Conservation (phyloP, 2,329 filamentous ascomycete species). For the Trichoderma brevicompactum region DNA sequence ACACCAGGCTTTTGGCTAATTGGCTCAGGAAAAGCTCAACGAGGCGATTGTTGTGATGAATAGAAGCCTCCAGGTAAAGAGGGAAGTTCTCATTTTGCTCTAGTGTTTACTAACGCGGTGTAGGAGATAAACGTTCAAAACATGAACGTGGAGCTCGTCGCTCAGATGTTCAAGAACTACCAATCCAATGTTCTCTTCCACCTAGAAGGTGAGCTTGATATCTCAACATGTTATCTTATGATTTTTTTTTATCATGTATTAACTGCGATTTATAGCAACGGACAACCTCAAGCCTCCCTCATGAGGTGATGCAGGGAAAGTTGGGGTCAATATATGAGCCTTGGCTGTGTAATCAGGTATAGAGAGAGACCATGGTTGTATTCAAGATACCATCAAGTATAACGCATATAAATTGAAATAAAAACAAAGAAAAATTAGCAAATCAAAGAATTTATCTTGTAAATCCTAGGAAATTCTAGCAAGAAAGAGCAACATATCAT, state of each 20-base stretch:
- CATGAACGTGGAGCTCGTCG: slow-evolving; percentile 97
- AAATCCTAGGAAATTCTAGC: background rate
- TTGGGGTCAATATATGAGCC: background rate
- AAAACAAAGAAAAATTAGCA: background rate
- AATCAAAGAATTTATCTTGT: background rate
- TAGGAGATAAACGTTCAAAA: slow-evolving; percentile 98
- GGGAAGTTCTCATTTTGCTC: fast-evolving
- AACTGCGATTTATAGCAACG: slow-evolving; percentile 61
- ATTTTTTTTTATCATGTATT: no score
- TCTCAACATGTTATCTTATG: background rate
- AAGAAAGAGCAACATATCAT: no score
- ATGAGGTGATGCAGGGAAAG: slow-evolving; percentile 39
- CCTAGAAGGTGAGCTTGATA: slow-evolving; percentile 74
- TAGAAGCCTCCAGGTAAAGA: slow-evolving; percentile 76
- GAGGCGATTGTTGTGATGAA: slow-evolving; percentile 93
- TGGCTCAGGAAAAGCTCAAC: slow-evolving; percentile 89
- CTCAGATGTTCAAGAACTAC: slow-evolving; percentile 99
- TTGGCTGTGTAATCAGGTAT: background rate
- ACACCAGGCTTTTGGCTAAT: background rate
- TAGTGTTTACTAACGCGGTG: background rate
- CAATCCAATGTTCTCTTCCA: slow-evolving; percentile 98
- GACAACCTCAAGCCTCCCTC: slow-evolving; percentile 80
- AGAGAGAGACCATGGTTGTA: background rate
- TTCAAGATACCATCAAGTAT: background rate
- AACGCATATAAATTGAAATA: background rate